Evolutionary conservation across 2,329 filamentous ascomycete genomes (phyloP).

Genomic region (Exophiala viscosa): DNA sequence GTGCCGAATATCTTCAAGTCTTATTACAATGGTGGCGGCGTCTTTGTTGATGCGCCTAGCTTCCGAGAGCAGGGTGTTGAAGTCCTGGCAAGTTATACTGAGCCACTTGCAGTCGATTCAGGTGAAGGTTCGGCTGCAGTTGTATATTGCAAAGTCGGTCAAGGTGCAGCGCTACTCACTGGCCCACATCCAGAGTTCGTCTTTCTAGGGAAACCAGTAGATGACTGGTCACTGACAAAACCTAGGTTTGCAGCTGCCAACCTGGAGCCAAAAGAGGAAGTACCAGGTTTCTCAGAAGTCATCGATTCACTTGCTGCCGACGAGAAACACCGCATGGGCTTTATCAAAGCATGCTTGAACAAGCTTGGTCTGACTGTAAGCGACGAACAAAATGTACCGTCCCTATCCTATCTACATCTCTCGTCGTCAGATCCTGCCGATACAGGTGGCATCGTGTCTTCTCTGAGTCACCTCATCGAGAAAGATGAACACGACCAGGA

Average conservation of each 20-base stretch:
- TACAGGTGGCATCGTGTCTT: constrained; percentile 64
- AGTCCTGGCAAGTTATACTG: constrained; percentile 74
- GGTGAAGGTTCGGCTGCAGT: constrained; percentile 72
- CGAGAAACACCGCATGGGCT: constrained; percentile 66
- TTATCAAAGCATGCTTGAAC: constrained; percentile 72
- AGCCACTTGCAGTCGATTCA: constrained; percentile 70
- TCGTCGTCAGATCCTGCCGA: constrained; percentile 64
- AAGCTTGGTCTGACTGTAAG: constrained; percentile 81
- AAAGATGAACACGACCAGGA: constrained; percentile 63
- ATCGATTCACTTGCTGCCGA: constrained; percentile 65
- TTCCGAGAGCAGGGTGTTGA: constrained; percentile 65
- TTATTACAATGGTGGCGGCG: constrained; percentile 93
- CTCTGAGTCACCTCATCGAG: constrained; percentile 63
- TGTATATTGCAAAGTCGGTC: constrained; percentile 76
- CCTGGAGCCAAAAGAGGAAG: constrained; percentile 62
- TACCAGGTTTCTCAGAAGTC: constrained; percentile 67
- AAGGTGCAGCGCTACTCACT: constrained; percentile 74
- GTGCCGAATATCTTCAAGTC: constrained; percentile 63
- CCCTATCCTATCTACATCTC: constrained; percentile 77
- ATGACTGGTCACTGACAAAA: constrained; percentile 29
- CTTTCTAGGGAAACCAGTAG: constrained; percentile 13
- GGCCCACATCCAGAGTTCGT: constrained; percentile 88
- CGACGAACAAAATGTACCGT: constrained; percentile 66
- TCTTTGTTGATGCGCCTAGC: constrained; percentile 76
- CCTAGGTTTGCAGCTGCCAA: constrained; percentile 77